phyloP scores from a whole-genome alignment of 192 early-diverging fungal genomes.

The Coemansia sp. region DNA sequence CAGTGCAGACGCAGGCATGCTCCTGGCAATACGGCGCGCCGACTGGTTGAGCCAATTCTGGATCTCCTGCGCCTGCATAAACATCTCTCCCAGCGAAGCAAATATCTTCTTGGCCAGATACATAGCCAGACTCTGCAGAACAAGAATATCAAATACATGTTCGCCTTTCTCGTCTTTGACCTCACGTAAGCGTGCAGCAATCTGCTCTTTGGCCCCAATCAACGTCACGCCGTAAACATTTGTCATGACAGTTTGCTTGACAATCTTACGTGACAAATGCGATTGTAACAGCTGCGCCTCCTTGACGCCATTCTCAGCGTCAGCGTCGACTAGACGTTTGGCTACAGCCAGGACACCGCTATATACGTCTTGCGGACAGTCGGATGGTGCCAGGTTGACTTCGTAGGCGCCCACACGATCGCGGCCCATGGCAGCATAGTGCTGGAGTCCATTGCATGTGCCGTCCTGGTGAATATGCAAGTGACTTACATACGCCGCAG shows the following conservation, averaged over 20 bases:
- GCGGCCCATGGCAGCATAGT: conserved; percentile 95
- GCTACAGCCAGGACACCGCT: conserved; percentile 81
- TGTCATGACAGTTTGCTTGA: conserved; percentile 99
- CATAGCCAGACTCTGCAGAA: conserved; percentile 51
- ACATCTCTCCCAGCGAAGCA: conserved; percentile 83
- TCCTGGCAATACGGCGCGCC: conserved; percentile 78
- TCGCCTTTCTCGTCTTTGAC: conserved; percentile 66
- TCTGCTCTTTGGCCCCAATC: conserved; percentile 87
- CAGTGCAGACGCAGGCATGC: conserved; percentile 61
- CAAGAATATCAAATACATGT: conserved; percentile 51
- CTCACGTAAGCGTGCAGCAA: conserved; percentile 81
- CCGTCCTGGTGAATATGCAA: conserved; percentile 96
- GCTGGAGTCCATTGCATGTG: conserved; percentile 97
- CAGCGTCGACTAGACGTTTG: conserved; percentile 64
- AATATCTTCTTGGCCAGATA: conserved; percentile 85
- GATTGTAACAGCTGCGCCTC: conserved; percentile 65
- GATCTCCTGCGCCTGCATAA: conserved; percentile 82
- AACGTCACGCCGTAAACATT: conserved; percentile 98
- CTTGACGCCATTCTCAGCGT: conserved; percentile 60
- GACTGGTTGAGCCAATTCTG: conserved; percentile 92
- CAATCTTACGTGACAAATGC: conserved; percentile 85
- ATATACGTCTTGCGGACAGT: conserved; percentile 91
- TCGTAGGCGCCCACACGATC: conserved; percentile 82
- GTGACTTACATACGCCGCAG: conserved; percentile 65
- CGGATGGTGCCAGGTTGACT: conserved; percentile 83